Percentiles rank a stretch among this genome's conserved stretches.
phyloP scores from a whole-genome alignment of 495 filamentous ascomycete genomes.

The Penicillium ochrochloron region DNA sequence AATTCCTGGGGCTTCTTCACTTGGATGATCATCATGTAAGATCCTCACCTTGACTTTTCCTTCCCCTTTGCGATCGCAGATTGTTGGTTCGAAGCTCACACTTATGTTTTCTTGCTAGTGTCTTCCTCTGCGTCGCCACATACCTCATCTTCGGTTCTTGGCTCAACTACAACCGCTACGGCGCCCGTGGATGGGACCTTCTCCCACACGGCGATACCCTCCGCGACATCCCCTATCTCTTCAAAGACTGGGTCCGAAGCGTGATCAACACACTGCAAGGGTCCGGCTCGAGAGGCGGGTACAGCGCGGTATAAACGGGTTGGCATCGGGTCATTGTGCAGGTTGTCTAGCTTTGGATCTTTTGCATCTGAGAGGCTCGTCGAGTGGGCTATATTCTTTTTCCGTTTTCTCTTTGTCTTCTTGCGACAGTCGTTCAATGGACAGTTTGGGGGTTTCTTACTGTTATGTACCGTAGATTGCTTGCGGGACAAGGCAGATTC shows the following conservation, averaged over 20 bases:
- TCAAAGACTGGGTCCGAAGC: constrained; percentile 82
- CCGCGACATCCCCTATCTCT: constrained; percentile 86
- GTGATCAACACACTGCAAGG: constrained; percentile 86
- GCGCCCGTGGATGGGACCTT: constrained; percentile 92
- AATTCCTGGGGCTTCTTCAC: constrained; percentile 91
- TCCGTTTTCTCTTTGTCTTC: too few species aligned
- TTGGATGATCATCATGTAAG: constrained; percentile 95
- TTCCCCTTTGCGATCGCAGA: background rate
- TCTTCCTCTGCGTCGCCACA: constrained; percentile 82
- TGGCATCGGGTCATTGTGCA: background rate
- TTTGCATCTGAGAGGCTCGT: background rate
- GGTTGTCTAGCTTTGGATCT: background rate
- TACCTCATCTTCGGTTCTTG: constrained; percentile 98
- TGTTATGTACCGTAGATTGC: background rate
- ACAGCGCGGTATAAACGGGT: constrained; percentile 80
- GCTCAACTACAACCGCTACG: constrained; percentile 98
- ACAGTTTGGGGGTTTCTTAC: background rate
- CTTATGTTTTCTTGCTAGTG: constrained; percentile 39
- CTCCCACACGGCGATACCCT: constrained; percentile 92
- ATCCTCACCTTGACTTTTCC: constrained; percentile 16
- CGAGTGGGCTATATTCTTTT: background rate
- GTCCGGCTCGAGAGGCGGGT: constrained; percentile 79
- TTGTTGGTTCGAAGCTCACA: background rate
- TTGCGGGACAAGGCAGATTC: background rate
- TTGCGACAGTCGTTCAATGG: background rate